Percentiles rank a stretch among this genome's conserved stretches.
Conservation (phyloP, 148 eudicot genomes). For the Simmondsia chinensis region DNA sequence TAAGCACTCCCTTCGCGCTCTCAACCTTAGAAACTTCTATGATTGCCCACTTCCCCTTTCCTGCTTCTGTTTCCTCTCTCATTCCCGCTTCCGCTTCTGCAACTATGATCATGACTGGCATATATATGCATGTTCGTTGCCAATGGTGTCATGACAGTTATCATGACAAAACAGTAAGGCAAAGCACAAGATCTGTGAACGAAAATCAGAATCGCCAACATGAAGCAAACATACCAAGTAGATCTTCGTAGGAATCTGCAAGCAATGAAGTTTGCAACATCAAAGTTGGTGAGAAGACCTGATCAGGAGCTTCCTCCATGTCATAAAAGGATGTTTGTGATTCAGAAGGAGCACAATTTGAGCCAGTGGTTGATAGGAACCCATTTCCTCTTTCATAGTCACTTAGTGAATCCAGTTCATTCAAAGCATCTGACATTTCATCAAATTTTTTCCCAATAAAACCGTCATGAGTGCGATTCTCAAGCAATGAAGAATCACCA, state of each 20-base stretch:
- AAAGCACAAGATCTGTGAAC: background rate
- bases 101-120: too few relatives aligned
- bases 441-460: slow-evolving; percentile 37
- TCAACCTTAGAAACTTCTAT: too few relatives aligned
- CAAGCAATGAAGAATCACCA: slow-evolving; percentile 35
- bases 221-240: slow-evolving; percentile 56
- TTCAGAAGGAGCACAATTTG: slow-evolving; percentile 59
- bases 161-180: too few relatives aligned
- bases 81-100: too few relatives aligned
- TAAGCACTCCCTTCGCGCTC: too few relatives aligned
- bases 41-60: too few relatives aligned
- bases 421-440: slow-evolving; percentile 31
- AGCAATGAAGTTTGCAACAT: slow-evolving; percentile 74
- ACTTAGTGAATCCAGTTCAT: slow-evolving; percentile 47
- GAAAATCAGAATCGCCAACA: slow-evolving; percentile 1
- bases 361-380: slow-evolving; percentile 50
- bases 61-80: too few relatives aligned
- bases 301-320: slow-evolving; percentile 61
- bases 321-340: slow-evolving; percentile 57
- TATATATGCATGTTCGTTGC: background rate
- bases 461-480: slow-evolving; percentile 28
- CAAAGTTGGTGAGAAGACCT: slow-evolving; percentile 88
- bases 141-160: background rate
- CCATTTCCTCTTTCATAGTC: slow-evolving; percentile 60
- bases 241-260: slow-evolving; percentile 80